Percentiles rank a stretch among this genome's conserved stretches.
These are phyloP conservation scores for Aphanoascus verrucosus DNA, from an alignment of 2,329 filamentous ascomycete genomes.

Conservation along the genomic window DNA sequence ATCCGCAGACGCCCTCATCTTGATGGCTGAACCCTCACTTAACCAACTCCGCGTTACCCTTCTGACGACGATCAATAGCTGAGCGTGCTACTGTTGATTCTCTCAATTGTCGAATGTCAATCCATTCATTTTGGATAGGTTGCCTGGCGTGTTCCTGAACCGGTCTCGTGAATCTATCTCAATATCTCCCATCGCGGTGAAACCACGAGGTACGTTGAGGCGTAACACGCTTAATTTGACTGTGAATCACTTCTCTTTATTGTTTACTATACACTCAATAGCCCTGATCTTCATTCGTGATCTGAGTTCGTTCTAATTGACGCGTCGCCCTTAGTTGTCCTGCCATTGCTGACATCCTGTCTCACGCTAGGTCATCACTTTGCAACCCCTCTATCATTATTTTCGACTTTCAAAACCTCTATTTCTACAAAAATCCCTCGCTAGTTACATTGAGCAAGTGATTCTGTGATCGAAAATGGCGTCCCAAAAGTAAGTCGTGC, in stretches of 20 bases:
- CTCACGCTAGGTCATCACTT: background rate
- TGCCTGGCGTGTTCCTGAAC: background rate
- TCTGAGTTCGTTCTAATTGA: background rate
- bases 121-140: background rate
- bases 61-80: background rate
- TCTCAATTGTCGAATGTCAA: background rate
- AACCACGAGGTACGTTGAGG: background rate
- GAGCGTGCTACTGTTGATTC: background rate
- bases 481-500: conserved; percentile 11
- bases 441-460: conserved; percentile 4
- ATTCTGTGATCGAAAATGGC: conserved; percentile 1
- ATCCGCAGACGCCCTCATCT: background rate
- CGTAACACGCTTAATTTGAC: background rate
- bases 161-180: background rate
- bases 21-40: conserved; percentile 3
- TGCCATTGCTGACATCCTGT: background rate
- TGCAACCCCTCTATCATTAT: background rate
- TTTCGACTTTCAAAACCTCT: background rate
- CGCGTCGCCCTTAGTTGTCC: background rate
- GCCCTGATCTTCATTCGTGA: background rate
- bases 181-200: background rate
- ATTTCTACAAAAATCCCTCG: background rate
- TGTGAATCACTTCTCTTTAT: background rate
- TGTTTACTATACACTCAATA: background rate
- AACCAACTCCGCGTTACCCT: background rate